Base-by-base conservation (phyloP, 768 basidiomycete genomes). In the Cystoderma amianthinum region DNA sequence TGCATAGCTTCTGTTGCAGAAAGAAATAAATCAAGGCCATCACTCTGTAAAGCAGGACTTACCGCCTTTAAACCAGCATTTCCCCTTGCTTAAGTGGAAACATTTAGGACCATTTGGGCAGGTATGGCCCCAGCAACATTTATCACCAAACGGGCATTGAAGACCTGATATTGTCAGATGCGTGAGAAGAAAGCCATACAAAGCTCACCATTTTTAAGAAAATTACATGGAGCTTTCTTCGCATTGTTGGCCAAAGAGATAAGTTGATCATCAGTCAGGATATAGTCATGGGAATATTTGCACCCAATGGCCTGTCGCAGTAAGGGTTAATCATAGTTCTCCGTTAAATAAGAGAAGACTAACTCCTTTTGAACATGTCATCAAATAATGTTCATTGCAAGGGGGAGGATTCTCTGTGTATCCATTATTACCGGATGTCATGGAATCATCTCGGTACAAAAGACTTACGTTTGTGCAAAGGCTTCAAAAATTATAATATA, bases 51-150 rank as follows among this genome's bases (percentile, higher is more conserved):
- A 10, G 32, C 33, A 19, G 6, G 22, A 49, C 69, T 36, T 46
- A 73, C 75, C 72, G 52, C 82, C 85, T 72, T 89, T 88, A 62
- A 90, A 90, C 85, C 87, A 88, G 55, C 87, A 90, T 62, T 83
- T 88, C 32, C 86, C 85, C 55, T 82, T 85, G 61, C 74, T 77
- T 21, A 82, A 63, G 58, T 84, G 82, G 53, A 73, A 75, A 51
- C 82, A 84, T 52, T 74, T 77, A 13, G 72, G 70, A n/a, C 87
- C 87, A 48, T 82, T 82, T 11, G 87, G 87, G 51, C 87, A 90
- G 17, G 77, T 65, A 56, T 90, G 87, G 5, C 87, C 87, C 85
- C 86, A 89, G 59, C 85, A 88, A 53, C 86, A 90, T 44, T 65
- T 65, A 32, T 78, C 75, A 32, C 82, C 85, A 48, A 80, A 80